Conservation (phyloP, 768 basidiomycete species). For the Psilocybe cubensis region DNA sequence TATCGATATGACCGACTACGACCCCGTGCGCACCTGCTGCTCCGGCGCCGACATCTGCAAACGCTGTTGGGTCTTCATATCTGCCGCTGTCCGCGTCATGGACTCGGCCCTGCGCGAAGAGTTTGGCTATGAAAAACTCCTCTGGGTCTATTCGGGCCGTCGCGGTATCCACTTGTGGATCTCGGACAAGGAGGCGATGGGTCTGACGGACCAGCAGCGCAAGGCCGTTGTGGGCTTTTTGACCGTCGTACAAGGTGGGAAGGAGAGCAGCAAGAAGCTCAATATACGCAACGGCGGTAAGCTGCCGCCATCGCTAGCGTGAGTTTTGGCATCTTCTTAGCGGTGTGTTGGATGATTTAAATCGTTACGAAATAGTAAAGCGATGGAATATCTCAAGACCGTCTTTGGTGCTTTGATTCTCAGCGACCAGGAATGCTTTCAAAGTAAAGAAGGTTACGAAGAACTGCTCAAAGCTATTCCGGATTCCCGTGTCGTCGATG, state of each 20-base stretch:
- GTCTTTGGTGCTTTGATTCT: constrained; percentile 74
- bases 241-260: constrained; percentile 81
- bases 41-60: constrained; percentile 88
- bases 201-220: constrained; percentile 89
- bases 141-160: constrained; percentile 99
- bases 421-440: constrained; percentile 85
- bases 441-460: constrained; percentile 69
- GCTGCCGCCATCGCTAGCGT: constrained; percentile 81
- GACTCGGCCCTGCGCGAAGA: constrained; percentile 81
- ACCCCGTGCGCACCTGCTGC: constrained; percentile 94
- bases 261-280: constrained; percentile 81
- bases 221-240: constrained; percentile 86
- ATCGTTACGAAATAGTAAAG: constrained; percentile 33
- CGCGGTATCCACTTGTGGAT: constrained; percentile 99
- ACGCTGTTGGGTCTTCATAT: constrained; percentile 94
- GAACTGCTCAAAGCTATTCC: constrained; percentile 77
- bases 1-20: constrained; percentile 99
- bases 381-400: constrained; percentile 50
- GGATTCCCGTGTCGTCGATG: constrained; percentile 50
- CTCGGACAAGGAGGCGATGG: constrained; percentile 86
- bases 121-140: constrained; percentile 86
- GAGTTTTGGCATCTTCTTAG: constrained; percentile 26
- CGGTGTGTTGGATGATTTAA: constrained; percentile 1
- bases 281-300: constrained; percentile 59
- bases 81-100: constrained; percentile 87